phyloP scores from a whole-genome alignment of 805 yeast species.

The Diddensiella transvaalensis region DNA sequence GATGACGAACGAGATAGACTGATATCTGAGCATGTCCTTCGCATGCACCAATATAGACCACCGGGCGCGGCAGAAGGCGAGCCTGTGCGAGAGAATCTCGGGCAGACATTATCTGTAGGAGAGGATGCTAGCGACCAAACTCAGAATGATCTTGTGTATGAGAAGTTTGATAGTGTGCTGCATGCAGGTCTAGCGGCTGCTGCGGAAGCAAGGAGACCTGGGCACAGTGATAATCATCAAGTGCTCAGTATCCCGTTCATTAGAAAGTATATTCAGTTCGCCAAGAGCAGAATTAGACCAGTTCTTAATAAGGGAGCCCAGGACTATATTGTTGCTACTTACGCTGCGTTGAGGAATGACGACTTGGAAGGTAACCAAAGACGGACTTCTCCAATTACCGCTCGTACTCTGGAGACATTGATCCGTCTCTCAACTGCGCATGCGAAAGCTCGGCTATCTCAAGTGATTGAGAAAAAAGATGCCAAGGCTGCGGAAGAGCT shows the following conservation, averaged over 20 bases:
- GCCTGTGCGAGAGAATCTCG: slow-evolving; percentile 77
- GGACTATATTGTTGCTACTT: slow-evolving; percentile 73
- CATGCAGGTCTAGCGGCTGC: slow-evolving; percentile 68
- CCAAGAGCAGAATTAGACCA: slow-evolving; percentile 84
- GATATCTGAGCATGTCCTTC: slow-evolving; percentile 89
- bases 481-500: slow-evolving; percentile 83
- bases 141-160: slow-evolving; percentile 61
- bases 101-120: slow-evolving; percentile 78
- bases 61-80: slow-evolving; percentile 89
- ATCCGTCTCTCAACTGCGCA: slow-evolving; percentile 95
- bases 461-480: slow-evolving; percentile 68
- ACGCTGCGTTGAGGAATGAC: slow-evolving; percentile 78
- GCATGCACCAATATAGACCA: slow-evolving; percentile 87
- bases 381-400: slow-evolving; percentile 90
- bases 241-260: slow-evolving; percentile 78
- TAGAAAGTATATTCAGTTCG: slow-evolving; percentile 89
- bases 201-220: slow-evolving; percentile 24
- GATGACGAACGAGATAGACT: slow-evolving; percentile 78
- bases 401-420: slow-evolving; percentile 95
- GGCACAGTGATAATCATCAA: slow-evolving; percentile 33
- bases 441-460: slow-evolving; percentile 88
- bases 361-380: slow-evolving; percentile 42
- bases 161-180: slow-evolving; percentile 73
- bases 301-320: slow-evolving; percentile 73
- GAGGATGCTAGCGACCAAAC: slow-evolving; percentile 45